These are phyloP conservation scores for Eleusine coracana DNA, from an alignment of 176 grass and related monocot species.

Conservation along the genomic window DNA sequence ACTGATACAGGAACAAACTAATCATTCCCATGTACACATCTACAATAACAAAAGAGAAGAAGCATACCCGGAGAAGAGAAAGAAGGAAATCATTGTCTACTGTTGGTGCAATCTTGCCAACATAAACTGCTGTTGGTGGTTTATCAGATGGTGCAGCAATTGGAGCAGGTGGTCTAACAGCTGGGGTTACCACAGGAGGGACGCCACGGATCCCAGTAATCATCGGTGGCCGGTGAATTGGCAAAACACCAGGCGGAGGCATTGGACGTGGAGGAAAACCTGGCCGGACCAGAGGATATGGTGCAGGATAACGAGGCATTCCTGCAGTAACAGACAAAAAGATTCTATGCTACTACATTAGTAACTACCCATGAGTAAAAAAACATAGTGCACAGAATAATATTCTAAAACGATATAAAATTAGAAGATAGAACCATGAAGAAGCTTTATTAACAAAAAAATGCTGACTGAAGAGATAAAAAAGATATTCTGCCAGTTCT, in stretches of 20 bases:
- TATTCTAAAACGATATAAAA: constrained; percentile 3
- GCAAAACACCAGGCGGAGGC: constrained; percentile 53
- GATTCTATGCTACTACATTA: constrained; percentile 59
- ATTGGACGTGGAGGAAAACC: constrained; percentile 65
- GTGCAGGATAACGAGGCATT: constrained; percentile 49
- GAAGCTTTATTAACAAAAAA: constrained; percentile 18
- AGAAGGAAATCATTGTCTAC: constrained; percentile 96
- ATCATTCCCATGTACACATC: background rate
- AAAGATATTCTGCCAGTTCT: constrained; percentile 20
- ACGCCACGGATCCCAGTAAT: constrained; percentile 59
- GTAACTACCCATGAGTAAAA: constrained; percentile 35
- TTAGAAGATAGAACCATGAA: background rate
- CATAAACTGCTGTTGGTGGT: constrained; percentile 94
- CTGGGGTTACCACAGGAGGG: constrained; percentile 55
- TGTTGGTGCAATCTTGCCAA: constrained; percentile 91
- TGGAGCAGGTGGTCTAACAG: constrained; percentile 57
- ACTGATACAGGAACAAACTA: constrained; percentile 2
- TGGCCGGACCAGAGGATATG: constrained; percentile 70
- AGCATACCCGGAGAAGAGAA: constrained; percentile 77
- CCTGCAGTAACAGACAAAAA: constrained; percentile 55
- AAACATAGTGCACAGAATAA: constrained; percentile 23
- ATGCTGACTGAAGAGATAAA: constrained; percentile 18
- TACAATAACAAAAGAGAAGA: background rate
- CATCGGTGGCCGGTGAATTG: constrained; percentile 50
- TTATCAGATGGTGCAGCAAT: constrained; percentile 63